Evolutionary conservation across 768 basidiomycete species (phyloP).

Genomic region (Termitomyces titanicus): DNA sequence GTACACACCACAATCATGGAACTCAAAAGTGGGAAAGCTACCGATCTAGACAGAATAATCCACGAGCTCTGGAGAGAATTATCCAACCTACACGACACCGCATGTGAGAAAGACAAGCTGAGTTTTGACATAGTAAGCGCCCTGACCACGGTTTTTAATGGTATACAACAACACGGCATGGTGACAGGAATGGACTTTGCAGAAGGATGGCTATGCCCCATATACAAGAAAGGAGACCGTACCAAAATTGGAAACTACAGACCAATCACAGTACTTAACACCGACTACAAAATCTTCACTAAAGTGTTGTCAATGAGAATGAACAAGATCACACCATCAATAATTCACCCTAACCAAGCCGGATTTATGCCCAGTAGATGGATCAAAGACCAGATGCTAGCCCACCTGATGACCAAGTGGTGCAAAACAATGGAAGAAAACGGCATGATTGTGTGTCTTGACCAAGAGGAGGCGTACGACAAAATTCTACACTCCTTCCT

Average conservation of each 20-base stretch:
- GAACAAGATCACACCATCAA: neutral
- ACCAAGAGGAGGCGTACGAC: slow-evolving; percentile 1
- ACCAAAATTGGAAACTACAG: too few species aligned
- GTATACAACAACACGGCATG: neutral
- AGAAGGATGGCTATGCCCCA: too few species aligned
- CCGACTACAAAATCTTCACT: slow-evolving; percentile 8
- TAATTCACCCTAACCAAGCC: neutral
- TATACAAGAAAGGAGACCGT: too few species aligned
- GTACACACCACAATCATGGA: too few species aligned
- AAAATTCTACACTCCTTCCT: slow-evolving; percentile 1
- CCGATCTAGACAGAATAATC: neutral
- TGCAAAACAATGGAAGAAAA: neutral
- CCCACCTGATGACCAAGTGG: slow-evolving; percentile 1
- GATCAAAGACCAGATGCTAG: neutral
- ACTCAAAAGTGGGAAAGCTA: too few species aligned
- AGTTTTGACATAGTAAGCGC: neutral
- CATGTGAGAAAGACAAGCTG: fast-evolving
- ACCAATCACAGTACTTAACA: neutral
- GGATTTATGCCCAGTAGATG: slow-evolving; percentile 2
- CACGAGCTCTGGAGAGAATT: neutral
- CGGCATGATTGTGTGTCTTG: neutral
- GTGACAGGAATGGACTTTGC: too few species aligned
- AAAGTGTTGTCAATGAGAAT: neutral
- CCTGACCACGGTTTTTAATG: neutral
- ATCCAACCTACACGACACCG: fast-evolving